Percentiles rank a stretch among this genome's conserved stretches.
phyloP scores from a whole-genome alignment of 1,139 yeast species.

The Yamadazyma blattariae region DNA sequence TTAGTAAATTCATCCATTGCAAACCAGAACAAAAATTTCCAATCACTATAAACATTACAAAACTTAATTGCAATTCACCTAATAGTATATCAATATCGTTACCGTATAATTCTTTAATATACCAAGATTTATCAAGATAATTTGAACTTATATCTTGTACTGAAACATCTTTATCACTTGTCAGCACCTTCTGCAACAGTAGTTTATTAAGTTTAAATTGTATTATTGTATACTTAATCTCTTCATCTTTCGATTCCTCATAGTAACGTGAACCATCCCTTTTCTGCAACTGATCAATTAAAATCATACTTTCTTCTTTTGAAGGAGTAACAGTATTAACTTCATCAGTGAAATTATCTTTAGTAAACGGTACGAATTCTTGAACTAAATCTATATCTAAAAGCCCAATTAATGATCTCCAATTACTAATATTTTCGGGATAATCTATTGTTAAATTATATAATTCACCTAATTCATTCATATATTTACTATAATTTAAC shows the following conservation, averaged over 20 bases:
- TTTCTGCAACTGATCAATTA: constrained; percentile 16
- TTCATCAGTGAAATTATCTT: constrained; percentile 9
- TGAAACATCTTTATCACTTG: constrained; percentile 5
- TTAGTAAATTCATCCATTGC: constrained; percentile 26
- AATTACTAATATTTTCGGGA: constrained; percentile 18
- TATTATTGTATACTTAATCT: constrained; percentile 23
- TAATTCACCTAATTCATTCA: constrained; percentile 17
- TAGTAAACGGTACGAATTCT: constrained; percentile 17
- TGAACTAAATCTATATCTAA: constrained; percentile 21
- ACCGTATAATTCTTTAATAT: constrained; percentile 19
- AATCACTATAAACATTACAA: constrained; percentile 22
- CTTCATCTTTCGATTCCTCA: constrained; percentile 13
- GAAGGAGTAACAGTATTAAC: constrained; percentile 26
- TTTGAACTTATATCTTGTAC: constrained; percentile 17
- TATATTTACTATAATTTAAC: constrained; percentile 16
- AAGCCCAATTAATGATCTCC: constrained; percentile 16
- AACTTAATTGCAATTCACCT: constrained; percentile 27
- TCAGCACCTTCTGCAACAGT: too few relatives aligned
- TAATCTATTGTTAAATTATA: constrained; percentile 23
- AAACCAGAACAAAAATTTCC: constrained; percentile 31
- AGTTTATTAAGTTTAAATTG: constrained; percentile 16
- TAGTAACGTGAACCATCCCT: constrained; percentile 9
- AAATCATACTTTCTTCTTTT: constrained; percentile 25
- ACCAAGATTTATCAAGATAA: constrained; percentile 29
- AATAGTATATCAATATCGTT: constrained; percentile 19